Base-by-base conservation (phyloP, 73 alveolate genomes). In the Loxodes magnus region DNA sequence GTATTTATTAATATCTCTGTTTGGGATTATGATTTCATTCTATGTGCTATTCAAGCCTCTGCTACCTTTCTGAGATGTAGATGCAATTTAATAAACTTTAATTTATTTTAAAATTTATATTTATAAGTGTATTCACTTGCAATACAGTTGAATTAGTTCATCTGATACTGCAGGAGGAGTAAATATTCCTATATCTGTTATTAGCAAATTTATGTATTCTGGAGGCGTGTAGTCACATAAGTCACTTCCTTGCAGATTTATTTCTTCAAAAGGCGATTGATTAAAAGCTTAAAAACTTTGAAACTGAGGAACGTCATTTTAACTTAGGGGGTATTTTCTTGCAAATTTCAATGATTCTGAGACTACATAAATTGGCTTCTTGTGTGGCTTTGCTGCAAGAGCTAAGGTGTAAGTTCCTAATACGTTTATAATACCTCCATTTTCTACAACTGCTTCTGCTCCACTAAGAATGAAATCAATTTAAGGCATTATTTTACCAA, bases 341-440 rank as follows among this genome's bases (percentile, higher is more conserved):
- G 85, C 77, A 67, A 80, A 92, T 56, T 89, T 92, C 35, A 82
- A 50, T 33, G 92, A 70, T 57, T 92, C 97, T 23, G 93, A 85
- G 39, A 84, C 67, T 14, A 86, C 99, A 70, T 92, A 92, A 64
- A 92, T 75, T 7, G 96, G 96, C 50, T 82, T 84, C 46, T 71
- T 64, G 41, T 63, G 67, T 10, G 82, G 56, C 55, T 82, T 76
- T 4, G 97, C 99, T 42, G 84, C 63, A 25, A 92, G 59, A 3
- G 96, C 91, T 2, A 79, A 51, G 2, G 92, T 74, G 50, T 68
- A 87, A 17, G 98, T 82, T n/a, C 99, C 99, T 15, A 92, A 67
- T 57, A 79, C 81, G 64, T 92, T 92, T n/a, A 92, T 89, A 30
- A 92, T 83, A 17, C 99, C 99, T 35, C 99, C 99, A 63, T 81